A percentile compares a stretch with the other conserved stretches of the same genome.
Conservation (phyloP, 352 stramenopile species). For the Phytophthora europaea region DNA sequence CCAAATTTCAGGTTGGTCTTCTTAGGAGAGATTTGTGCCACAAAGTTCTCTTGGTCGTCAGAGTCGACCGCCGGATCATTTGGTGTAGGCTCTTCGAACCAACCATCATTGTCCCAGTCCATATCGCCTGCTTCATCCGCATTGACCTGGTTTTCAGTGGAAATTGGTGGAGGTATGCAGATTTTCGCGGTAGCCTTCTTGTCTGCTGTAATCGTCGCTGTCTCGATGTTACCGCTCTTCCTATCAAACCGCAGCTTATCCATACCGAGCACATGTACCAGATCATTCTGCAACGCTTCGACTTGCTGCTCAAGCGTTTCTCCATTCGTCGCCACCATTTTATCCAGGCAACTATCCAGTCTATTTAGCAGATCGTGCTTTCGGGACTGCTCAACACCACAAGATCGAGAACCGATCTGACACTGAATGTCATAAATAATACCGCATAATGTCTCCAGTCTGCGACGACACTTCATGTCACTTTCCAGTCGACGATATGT, state of each 20-base stretch:
- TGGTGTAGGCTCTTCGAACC: constrained; percentile 32
- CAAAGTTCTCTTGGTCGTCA: constrained; percentile 32
- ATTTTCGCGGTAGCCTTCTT: background rate
- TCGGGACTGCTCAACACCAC: constrained; percentile 17
- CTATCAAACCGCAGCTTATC: background rate
- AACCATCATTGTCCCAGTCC: constrained; percentile 37
- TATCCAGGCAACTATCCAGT: constrained; percentile 42
- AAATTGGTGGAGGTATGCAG: background rate
- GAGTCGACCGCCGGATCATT: constrained; percentile 20
- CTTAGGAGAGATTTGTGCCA: constrained; percentile 27
- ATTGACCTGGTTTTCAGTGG: constrained; percentile 10
- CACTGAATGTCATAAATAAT: constrained; percentile 50
- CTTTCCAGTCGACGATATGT: constrained; percentile 36
- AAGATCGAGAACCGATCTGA: constrained; percentile 36
- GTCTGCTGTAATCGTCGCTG: background rate
- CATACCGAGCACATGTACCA: constrained; percentile 28
- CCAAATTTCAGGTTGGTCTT: constrained; percentile 43
- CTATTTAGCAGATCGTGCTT: constrained; percentile 43
- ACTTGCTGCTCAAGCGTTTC: constrained; percentile 36
- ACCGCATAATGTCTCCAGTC: constrained; percentile 38
- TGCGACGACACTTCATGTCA: constrained; percentile 25
- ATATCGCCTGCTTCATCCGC: constrained; percentile 15
- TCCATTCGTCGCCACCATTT: constrained; percentile 10
- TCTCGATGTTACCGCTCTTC: background rate
- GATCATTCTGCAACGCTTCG: constrained; percentile 14